phyloP scores from a whole-genome alignment of 305 asterid species.

The Fraxinus angustifolia region DNA sequence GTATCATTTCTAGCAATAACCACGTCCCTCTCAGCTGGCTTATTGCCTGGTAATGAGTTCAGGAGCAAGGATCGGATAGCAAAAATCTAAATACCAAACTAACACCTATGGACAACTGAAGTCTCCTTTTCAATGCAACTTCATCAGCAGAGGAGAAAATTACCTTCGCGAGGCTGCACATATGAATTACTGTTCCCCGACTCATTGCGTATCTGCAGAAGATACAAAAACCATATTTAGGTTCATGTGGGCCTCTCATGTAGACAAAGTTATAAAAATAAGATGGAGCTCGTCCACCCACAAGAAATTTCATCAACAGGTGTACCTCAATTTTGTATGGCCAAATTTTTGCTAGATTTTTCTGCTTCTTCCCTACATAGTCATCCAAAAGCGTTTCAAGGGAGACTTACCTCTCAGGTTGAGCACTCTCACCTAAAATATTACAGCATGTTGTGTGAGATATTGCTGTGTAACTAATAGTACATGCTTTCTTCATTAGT shows the following conservation, averaged over 20 bases:
- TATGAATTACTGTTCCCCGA: conserved; percentile 45
- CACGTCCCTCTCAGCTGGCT: conserved; percentile 53
- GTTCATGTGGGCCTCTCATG: not conserved
- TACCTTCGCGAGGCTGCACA: conserved; percentile 49
- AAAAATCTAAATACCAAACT: not conserved
- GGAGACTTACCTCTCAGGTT: not conserved
- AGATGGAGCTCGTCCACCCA: not conserved
- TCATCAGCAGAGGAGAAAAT: conserved; percentile 5
- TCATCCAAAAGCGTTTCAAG: conserved; percentile 55
- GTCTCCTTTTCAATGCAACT: not conserved
- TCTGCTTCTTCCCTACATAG: conserved; percentile 38
- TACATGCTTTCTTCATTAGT: conserved; percentile 46
- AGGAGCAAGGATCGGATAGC: not conserved
- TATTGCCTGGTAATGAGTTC: conserved; percentile 39
- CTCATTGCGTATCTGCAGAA: conserved; percentile 45
- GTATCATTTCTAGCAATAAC: conserved; percentile 63
- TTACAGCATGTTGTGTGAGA: not conserved
- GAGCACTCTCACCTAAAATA: not conserved
- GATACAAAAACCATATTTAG: not conserved
- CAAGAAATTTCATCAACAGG: not conserved
- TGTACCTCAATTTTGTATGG: conserved; percentile 46
- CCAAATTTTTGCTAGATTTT: conserved; percentile 33
- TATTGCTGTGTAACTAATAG: conserved; percentile 26
- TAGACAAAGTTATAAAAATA: not conserved
- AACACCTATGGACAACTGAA: not conserved